These are phyloP conservation scores for Exophiala mesophila DNA, from an alignment of 2,329 filamentous ascomycete species.

Conservation along the genomic window DNA sequence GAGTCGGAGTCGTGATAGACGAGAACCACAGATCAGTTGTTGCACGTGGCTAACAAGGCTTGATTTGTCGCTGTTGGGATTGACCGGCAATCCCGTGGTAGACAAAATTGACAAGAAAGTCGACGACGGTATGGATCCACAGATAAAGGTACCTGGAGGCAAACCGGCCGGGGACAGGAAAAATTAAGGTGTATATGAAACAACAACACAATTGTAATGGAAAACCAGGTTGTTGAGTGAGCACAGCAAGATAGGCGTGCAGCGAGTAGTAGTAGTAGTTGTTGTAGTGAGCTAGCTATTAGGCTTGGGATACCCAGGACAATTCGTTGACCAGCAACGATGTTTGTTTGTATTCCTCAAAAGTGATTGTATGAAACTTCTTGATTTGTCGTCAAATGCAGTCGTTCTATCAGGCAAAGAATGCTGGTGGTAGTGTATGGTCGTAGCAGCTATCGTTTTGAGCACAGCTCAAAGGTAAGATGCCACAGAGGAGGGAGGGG, in stretches of 20 bases:
- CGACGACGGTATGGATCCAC: no score
- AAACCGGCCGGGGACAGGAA: no score
- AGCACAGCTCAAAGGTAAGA: conserved; percentile 19
- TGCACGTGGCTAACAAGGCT: no score
- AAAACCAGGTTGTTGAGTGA: conserved; percentile 13
- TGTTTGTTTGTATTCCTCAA: conserved; percentile 18
- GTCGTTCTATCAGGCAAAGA: conserved; percentile 22
- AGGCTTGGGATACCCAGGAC: conserved; percentile 13
- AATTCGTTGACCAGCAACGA: conserved; percentile 26
- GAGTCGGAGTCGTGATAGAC: no score
- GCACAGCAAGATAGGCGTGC: conserved; percentile 20
- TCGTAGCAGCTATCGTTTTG: conserved; percentile 11
- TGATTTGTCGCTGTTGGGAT: conserved; percentile 17
- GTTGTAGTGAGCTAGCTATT: no score
- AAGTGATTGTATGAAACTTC: conserved; percentile 15
- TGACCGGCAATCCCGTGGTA: conserved; percentile 25
- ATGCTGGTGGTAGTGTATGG: no score
- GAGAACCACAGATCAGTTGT: no score
- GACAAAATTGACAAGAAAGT: not conserved
- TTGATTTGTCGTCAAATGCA: conserved; percentile 7
- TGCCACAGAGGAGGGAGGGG: conserved; percentile 7
- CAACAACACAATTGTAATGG: no score
- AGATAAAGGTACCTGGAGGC: no score
- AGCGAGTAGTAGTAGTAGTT: no score
- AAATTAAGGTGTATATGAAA: no score